Base-by-base conservation (phyloP, 148 eudicot species). In the Camellia granthamiana region DNA sequence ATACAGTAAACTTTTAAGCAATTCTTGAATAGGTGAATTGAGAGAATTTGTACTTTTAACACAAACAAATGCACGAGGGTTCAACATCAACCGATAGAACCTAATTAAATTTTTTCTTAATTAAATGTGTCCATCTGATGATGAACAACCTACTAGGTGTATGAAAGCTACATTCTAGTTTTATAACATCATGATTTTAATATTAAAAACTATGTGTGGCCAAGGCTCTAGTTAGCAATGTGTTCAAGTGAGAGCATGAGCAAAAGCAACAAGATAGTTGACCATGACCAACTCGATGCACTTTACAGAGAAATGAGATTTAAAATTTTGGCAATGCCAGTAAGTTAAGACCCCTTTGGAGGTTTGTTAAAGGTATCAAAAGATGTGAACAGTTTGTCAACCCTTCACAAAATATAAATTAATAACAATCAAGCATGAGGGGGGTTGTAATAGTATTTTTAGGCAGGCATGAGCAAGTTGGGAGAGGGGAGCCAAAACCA, bases 221-320 rank as follows among this genome's bases (percentile, higher is more conserved):
- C 38, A 67, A 43, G 42, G n/a, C 42, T 18, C n/a, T 8, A 16
- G 60, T 10, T 11, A 10, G 16, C 16, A 14, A 11, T 56, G 14
- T 56, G 60, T 56, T 56, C 3, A 56, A 56, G 60, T 7, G 19
- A 44, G 10, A 14, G 51, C 49, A 42, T 15, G 43, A 14, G 43
- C 19, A 10, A 69, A 69, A 23, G 55, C 30, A 49, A 71, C 13
- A 18, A 71, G 58, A n/a, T 49, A 7, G 65, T 58, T 38, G 47
- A 15, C 19, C 51, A 44, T 44, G 51, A 69, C 43, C 77, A 74
- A 41, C 23, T 74, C 58, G 19, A 41, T 74, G 77, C 63, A 55
- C 77, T 74, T 74, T 74, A 74, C 65, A 58, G 49, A 2, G 43
- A 23, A 43, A 55, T 38, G 64, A 58, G 77, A 74, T 55, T 56